These are phyloP conservation scores for Candida arabinofermentans DNA, from an alignment of 805 yeast species.

Conservation along the genomic window DNA sequence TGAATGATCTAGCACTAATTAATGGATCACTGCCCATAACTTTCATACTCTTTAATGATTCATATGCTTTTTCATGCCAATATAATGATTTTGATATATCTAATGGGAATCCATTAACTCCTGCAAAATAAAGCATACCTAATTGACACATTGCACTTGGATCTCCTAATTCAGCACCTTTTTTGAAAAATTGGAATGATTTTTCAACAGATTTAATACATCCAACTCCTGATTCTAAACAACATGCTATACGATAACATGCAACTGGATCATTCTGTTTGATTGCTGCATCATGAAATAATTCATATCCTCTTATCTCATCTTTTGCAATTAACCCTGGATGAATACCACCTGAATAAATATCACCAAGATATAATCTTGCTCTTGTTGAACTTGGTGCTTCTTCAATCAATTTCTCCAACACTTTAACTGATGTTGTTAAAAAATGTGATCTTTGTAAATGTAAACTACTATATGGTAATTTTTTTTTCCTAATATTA, in stretches of 20 bases:
- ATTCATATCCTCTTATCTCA: conserved; percentile 56
- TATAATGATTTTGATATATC: conserved; percentile 25
- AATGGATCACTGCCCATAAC: conserved; percentile 32
- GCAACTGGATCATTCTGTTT: conserved; percentile 54
- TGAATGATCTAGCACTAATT: conserved; percentile 31
- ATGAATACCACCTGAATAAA: conserved; percentile 49
- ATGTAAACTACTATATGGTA: conserved; percentile 39
- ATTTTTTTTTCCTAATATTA: conserved; percentile 34
- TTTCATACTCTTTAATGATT: conserved; percentile 17
- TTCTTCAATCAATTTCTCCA: conserved; percentile 49
- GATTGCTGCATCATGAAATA: conserved; percentile 54
- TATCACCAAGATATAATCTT: conserved; percentile 54
- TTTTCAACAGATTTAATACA: conserved; percentile 37
- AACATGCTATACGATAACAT: conserved; percentile 65
- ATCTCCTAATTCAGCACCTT: conserved; percentile 60
- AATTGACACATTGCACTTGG: conserved; percentile 70
- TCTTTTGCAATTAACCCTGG: conserved; percentile 48
- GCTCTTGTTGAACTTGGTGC: conserved; percentile 53
- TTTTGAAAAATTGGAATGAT: conserved; percentile 51
- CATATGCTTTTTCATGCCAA: conserved; percentile 28
- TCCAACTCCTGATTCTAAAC: conserved; percentile 65
- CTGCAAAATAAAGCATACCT: conserved; percentile 57
- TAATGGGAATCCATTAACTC: conserved; percentile 28
- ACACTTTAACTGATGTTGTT: conserved; percentile 53
- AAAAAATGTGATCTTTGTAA: conserved; percentile 54